Evolutionary conservation across 768 basidiomycete species (phyloP).

Genomic region (Naganishia vaughanmartiniae): DNA sequence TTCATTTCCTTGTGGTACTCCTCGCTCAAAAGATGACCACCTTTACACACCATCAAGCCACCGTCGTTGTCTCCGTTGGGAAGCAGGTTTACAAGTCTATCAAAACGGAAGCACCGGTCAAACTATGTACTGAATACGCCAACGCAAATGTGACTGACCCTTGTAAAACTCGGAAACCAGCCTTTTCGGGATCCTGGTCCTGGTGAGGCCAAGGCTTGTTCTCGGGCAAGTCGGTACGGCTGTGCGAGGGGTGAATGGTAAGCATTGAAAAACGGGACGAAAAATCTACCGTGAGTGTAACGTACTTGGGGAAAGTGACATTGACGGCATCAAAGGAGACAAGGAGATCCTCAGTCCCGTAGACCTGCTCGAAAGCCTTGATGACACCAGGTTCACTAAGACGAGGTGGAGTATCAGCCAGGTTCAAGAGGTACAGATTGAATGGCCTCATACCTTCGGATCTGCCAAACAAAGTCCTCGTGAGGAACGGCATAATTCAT

Average conservation of each 20-base stretch:
- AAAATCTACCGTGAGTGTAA: neutral
- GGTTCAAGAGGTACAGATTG: neutral
- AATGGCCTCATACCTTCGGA: neutral
- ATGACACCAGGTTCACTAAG: conserved; percentile 37
- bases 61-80: conserved; percentile 43
- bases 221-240: neutral
- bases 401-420: neutral
- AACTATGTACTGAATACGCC: neutral
- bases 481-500: conserved; percentile 17
- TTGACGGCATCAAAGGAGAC: conserved; percentile 36
- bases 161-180: conserved; percentile 14
- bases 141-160: neutral
- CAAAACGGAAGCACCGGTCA: conserved; percentile 20
- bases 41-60: conserved; percentile 38
- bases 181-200: conserved; percentile 24
- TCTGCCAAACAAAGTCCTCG: conserved; percentile 24
- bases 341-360: conserved; percentile 45
- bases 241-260: neutral
- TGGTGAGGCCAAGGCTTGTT: conserved; percentile 21
- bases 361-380: conserved; percentile 44
- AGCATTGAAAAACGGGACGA: neutral
- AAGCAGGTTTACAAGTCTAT: conserved; percentile 41
- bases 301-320: neutral
- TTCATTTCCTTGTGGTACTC: conserved; percentile 38
- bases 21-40: conserved; percentile 31